Conservation (phyloP, 306 rosid genomes). For the Pyrus pyrifolia region DNA sequence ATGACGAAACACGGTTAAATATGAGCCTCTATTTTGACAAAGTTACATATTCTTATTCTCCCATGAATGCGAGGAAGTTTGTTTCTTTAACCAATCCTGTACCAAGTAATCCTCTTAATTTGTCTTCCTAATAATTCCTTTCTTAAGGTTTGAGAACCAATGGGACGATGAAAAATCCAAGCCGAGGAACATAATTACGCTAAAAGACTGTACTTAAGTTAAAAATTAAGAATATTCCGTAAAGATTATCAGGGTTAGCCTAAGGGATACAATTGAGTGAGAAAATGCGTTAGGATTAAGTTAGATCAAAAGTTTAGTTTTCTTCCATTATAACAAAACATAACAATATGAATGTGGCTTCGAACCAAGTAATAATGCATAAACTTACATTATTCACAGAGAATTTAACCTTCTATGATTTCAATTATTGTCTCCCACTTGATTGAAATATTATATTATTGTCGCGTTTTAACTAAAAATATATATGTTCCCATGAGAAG, state of each 20-base stretch:
- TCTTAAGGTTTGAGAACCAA: neutral
- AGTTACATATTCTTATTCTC: slow-evolving; percentile 7
- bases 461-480: too few relatives aligned
- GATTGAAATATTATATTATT: neutral
- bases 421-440: neutral
- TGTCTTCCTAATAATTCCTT: neutral
- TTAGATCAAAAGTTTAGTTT: too few relatives aligned
- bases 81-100: neutral
- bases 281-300: too few relatives aligned
- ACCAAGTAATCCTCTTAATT: neutral
- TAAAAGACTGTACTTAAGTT: neutral
- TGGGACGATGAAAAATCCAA: neutral
- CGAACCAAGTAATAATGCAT: too few relatives aligned
- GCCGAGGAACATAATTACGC: neutral
- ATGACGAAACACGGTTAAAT: too few relatives aligned
- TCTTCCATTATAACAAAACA: too few relatives aligned
- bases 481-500: neutral
- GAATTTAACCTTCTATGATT: neutral
- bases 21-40: slow-evolving; percentile 3
- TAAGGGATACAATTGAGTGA: too few relatives aligned
- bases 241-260: too few relatives aligned
- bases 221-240: neutral
- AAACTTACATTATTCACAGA: neutral
- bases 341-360: too few relatives aligned
- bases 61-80: neutral